Percentiles rank a stretch among this genome's conserved stretches.
These are phyloP conservation scores for Diversispora epigaea DNA, from an alignment of 192 early-diverging fungal genomes.

Conservation along the genomic window DNA sequence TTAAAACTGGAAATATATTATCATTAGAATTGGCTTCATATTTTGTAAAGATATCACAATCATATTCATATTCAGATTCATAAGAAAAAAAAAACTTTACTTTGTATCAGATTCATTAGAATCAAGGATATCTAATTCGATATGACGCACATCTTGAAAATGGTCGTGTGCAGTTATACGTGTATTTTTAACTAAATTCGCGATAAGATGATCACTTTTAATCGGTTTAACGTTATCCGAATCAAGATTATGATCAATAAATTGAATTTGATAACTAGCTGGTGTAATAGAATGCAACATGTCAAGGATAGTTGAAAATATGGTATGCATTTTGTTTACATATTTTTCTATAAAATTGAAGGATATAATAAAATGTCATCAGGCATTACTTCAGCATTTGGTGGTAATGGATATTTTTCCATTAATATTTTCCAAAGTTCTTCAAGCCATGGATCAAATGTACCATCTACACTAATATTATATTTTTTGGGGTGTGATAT, in stretches of 20 bases:
- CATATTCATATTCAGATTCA: neutral
- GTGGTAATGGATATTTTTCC: slow-evolving; percentile 59
- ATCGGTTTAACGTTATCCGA: neutral
- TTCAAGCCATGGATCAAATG: slow-evolving; percentile 84
- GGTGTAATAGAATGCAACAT: slow-evolving; percentile 18
- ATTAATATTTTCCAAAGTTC: slow-evolving; percentile 72
- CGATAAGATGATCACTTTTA: slow-evolving; percentile 38
- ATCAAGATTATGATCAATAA: slow-evolving; percentile 35
- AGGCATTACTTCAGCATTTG: slow-evolving; percentile 52
- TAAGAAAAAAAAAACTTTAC: neutral
- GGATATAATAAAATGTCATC: slow-evolving; percentile 48
- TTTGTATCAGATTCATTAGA: slow-evolving; percentile 31
- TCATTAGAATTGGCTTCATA: neutral
- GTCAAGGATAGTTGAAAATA: neutral
- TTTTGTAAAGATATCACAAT: slow-evolving; percentile 8
- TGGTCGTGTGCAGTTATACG: slow-evolving; percentile 76
- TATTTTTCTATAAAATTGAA: slow-evolving; percentile 32
- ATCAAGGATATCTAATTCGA: slow-evolving; percentile 57
- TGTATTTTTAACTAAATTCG: slow-evolving; percentile 53
- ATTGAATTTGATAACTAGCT: slow-evolving; percentile 47
- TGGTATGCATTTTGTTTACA: neutral
- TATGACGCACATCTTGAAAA: slow-evolving; percentile 91
- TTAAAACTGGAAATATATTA: slow-evolving; percentile 46
- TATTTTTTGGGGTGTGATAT: neutral
- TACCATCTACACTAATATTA: slow-evolving; percentile 67